Base-by-base conservation (phyloP, 2,329 filamentous ascomycete species). In the Remersonia thermophila region DNA sequence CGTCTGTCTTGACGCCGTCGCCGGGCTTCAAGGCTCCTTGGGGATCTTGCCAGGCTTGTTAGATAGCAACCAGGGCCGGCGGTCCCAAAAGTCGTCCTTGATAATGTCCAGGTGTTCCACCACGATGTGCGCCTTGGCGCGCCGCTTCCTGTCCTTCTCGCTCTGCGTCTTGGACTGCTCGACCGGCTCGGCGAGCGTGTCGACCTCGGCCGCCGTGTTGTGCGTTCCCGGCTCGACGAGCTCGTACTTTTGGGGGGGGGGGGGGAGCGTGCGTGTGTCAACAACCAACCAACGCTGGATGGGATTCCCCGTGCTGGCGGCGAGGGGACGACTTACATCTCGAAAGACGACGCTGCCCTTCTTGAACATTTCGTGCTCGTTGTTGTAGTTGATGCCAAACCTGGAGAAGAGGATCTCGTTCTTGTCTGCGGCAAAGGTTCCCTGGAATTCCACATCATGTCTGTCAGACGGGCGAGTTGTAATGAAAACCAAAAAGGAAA, bases 351-450 rank as follows among this genome's bases (percentile, higher is more conserved):
- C 80, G 47, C 84, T 96, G 4, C 91, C 91, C 56, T 96, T 98
- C 57, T 80, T 91, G 58, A 75, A 94, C 12, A 95, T 86, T 44
- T 93, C 85, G 0, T 77, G 76, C 57, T 98, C 91, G 47, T 94
- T 91, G 59, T 98, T 98, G 62, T 98, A 98, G 60, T 98, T 98
- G 55, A 96, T 87, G 3, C 78, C 74, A 57, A 94, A 96, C 17
- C 71, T 71, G 2, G 78, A 82, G 57, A 91, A 98, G 11, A 98
- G 63, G 14, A 98, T 93, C 63, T 98, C 91, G 53, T 98, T 91
- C 63, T 98, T 98, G 51, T 96, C 86, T 3, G 76, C 68, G 3
- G 87, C 74, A 1, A 93, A 60, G 0, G 86, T 93, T 3, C 89
- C 87, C 81, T 87, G 32, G 1, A 10, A 9, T 32, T 27, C 11